phyloP scores from a whole-genome alignment of 2,329 filamentous ascomycete genomes.

The Fusarium lyarnte region DNA sequence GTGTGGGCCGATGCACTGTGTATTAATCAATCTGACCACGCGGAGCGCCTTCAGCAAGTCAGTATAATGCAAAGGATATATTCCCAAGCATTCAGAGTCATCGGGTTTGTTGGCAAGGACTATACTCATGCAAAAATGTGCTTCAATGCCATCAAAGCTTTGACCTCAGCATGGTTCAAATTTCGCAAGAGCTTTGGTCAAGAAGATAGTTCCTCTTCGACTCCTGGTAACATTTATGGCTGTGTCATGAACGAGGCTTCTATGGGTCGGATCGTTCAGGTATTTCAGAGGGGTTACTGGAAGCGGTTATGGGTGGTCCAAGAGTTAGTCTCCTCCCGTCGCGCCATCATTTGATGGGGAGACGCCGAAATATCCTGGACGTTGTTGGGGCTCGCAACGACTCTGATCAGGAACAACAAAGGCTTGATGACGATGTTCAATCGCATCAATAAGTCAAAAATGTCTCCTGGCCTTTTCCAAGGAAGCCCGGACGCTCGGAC shows the following conservation, averaged over 20 bases:
- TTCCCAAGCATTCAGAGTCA: neutral
- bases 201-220: neutral
- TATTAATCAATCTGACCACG: neutral
- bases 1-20: neutral
- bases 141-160: neutral
- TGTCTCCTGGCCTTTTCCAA: neutral
- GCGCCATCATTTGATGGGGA: neutral
- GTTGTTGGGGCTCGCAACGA: neutral
- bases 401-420: neutral
- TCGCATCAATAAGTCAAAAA: neutral
- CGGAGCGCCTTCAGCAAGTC: neutral
- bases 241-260: neutral
- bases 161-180: neutral
- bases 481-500: neutral
- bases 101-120: neutral
- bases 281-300: neutral
- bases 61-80: neutral
- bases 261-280: neutral
- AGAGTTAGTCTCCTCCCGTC: neutral
- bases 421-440: neutral
- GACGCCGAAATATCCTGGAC: neutral
- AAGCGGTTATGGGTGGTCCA: neutral
- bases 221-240: neutral
- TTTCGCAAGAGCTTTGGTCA: neutral
- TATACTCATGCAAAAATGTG: neutral